Evolutionary conservation across 1,284 basidiomycete species (phyloP).

Genomic region (Boletellus deceptivus): DNA sequence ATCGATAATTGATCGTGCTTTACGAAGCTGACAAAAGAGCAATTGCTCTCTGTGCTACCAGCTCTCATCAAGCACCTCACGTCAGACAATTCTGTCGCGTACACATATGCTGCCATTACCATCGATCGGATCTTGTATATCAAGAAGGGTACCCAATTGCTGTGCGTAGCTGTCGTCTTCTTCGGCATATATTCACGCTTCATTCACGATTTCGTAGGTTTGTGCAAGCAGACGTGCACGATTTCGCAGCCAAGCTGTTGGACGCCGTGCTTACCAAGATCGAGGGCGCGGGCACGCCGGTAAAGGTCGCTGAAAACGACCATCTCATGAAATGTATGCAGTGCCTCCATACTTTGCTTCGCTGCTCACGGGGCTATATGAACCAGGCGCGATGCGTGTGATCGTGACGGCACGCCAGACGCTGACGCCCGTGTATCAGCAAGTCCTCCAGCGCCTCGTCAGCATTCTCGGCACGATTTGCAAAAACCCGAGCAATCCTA

Average conservation of each 20-base stretch:
- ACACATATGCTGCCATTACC: slow-evolving; percentile 88
- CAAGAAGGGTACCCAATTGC: slow-evolving; percentile 67
- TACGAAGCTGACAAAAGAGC: slow-evolving; percentile 84
- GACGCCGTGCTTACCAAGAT: slow-evolving; percentile 81
- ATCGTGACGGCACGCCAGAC: slow-evolving; percentile 86
- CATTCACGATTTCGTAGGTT: slow-evolving; percentile 55
- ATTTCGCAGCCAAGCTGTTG: slow-evolving; percentile 76
- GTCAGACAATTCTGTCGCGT: slow-evolving; percentile 82
- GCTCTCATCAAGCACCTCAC: slow-evolving; percentile 83
- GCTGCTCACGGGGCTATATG: slow-evolving; percentile 7
- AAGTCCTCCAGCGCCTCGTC: slow-evolving; percentile 75
- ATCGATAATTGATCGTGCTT: background rate
- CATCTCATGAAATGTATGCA: slow-evolving; percentile 93
- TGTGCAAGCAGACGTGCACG: slow-evolving; percentile 81
- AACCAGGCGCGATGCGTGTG: slow-evolving; percentile 85
- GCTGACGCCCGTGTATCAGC: slow-evolving; percentile 67
- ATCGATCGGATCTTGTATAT: slow-evolving; percentile 90
- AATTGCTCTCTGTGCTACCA: slow-evolving; percentile 89
- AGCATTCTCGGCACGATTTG: slow-evolving; percentile 84
- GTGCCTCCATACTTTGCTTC: background rate
- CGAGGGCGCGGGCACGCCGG: slow-evolving; percentile 78
- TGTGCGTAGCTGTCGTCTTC: slow-evolving; percentile 45
- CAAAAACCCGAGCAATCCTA: slow-evolving; percentile 96
- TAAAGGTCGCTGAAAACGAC: slow-evolving; percentile 97
- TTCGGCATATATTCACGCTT: background rate